Evolutionary conservation across 2,329 filamentous ascomycete genomes (phyloP).

Genomic region (Claviceps maximensis): DNA sequence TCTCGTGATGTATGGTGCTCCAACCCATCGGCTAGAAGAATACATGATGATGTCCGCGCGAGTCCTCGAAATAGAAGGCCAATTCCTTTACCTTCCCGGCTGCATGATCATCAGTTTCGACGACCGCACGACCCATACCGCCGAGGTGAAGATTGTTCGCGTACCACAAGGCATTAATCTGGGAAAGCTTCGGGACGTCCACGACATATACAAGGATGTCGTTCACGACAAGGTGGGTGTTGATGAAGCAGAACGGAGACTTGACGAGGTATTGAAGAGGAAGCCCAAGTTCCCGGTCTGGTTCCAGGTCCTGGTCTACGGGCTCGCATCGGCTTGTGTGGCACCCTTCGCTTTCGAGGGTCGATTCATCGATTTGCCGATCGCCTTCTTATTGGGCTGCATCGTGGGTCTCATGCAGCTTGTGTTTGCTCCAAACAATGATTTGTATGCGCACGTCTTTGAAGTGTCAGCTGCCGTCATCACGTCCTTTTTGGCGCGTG

Average conservation of each 20-base stretch:
- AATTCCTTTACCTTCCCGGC: conserved; percentile 80
- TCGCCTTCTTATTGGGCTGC: conserved; percentile 63
- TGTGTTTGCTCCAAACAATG: conserved; percentile 58
- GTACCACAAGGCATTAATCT: conserved; percentile 58
- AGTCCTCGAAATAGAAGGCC: conserved; percentile 78
- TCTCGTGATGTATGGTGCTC: conserved; percentile 81
- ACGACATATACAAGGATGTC: conserved; percentile 72
- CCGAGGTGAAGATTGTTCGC: conserved; percentile 65
- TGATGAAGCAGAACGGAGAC: conserved; percentile 50
- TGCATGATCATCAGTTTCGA: conserved; percentile 94
- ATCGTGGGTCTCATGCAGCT: conserved; percentile 64
- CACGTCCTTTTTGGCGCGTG: conserved; percentile 56
- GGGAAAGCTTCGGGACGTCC: conserved; percentile 59
- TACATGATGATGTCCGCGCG: conserved; percentile 83
- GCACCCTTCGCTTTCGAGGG: conserved; percentile 72
- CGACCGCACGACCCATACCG: conserved; percentile 57
- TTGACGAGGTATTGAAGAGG: conserved; percentile 40
- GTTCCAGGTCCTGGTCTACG: conserved; percentile 54
- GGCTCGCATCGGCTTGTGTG: conserved; percentile 61
- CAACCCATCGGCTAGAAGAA: conserved; percentile 81
- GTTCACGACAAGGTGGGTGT: conserved; percentile 63
- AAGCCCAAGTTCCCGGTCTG: conserved; percentile 35
- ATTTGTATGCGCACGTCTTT: conserved; percentile 47
- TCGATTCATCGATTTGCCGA: conserved; percentile 62
- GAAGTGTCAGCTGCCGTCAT: conserved; percentile 45